A percentile compares a stretch with the other conserved stretches of the same genome.
Evolutionary conservation across 768 basidiomycete species (phyloP).

Genomic region (Psilocybe cubensis): DNA sequence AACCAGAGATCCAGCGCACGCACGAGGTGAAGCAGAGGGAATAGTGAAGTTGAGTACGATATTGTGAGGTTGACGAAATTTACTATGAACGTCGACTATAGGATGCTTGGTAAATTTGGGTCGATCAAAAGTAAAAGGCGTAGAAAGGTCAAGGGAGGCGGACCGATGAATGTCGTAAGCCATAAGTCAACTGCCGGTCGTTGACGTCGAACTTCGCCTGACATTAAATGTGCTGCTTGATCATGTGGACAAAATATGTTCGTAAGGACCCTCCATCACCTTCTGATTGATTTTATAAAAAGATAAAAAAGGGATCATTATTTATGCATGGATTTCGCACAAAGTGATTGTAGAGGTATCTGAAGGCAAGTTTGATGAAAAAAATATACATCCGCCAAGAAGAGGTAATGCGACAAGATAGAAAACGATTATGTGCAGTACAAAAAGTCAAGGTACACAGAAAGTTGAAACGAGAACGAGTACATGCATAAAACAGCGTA

Average conservation of each 20-base stretch:
- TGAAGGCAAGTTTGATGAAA: background rate
- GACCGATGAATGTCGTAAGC: constrained; percentile 2
- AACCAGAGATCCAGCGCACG: background rate
- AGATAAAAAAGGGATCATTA: background rate
- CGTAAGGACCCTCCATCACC: no score
- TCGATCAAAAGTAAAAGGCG: background rate
- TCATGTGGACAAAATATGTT: constrained; percentile 1
- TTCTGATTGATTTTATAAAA: background rate
- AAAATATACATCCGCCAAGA: background rate
- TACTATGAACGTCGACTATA: no score
- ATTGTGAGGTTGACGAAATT: no score
- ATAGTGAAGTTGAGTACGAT: no score
- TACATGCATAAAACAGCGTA: background rate
- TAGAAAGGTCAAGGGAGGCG: background rate
- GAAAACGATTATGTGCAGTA: background rate
- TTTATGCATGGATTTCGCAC: background rate
- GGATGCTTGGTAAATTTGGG: no score
- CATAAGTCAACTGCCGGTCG: background rate
- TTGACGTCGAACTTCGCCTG: background rate
- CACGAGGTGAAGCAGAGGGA: background rate
- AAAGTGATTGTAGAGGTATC: background rate
- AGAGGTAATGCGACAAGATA: background rate
- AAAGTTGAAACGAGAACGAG: background rate
- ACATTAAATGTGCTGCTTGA: background rate
- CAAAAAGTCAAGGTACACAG: background rate